These are phyloP conservation scores for Carex arenaria DNA, from an alignment of 202 grass and related monocot genomes.

Conservation along the genomic window DNA sequence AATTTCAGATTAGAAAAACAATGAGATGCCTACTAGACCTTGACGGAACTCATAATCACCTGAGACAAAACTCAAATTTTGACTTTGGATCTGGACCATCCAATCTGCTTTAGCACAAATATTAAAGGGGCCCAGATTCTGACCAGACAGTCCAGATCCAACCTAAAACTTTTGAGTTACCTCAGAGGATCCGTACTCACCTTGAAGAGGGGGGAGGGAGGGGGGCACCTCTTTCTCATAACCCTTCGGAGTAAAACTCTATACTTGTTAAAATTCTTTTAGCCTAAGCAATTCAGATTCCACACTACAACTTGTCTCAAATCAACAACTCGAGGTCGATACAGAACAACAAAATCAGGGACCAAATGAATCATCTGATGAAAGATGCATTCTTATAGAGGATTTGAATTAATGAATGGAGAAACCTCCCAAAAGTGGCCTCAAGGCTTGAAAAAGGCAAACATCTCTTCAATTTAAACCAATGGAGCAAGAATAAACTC, in stretches of 20 bases:
- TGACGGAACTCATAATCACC: too few relatives aligned
- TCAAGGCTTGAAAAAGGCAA: conserved; percentile 6
- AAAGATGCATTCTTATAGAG: background rate
- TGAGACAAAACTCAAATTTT: too few relatives aligned
- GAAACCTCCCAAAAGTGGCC: background rate
- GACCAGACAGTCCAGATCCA: too few relatives aligned
- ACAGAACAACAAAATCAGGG: background rate
- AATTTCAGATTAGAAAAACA: background rate
- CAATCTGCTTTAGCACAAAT: too few relatives aligned
- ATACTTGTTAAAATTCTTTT: background rate
- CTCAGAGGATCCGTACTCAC: too few relatives aligned
- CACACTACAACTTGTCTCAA: background rate
- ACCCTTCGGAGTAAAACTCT: background rate
- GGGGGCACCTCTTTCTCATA: background rate
- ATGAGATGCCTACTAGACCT: background rate
- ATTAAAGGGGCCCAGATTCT: too few relatives aligned
- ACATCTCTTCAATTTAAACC: conserved; percentile 2
- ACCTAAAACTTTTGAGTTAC: too few relatives aligned
- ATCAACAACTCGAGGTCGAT: background rate
- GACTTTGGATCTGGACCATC: too few relatives aligned
- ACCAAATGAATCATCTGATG: background rate
- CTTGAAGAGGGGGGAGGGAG: too few relatives aligned
- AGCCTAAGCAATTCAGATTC: background rate
- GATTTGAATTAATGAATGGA: too few relatives aligned
- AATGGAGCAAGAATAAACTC: background rate